Evolutionary conservation across 2,329 filamentous ascomycete genomes (phyloP), one percentile per base, ranked within the genome.

Genomic region (Aspergillus sergii): DNA sequence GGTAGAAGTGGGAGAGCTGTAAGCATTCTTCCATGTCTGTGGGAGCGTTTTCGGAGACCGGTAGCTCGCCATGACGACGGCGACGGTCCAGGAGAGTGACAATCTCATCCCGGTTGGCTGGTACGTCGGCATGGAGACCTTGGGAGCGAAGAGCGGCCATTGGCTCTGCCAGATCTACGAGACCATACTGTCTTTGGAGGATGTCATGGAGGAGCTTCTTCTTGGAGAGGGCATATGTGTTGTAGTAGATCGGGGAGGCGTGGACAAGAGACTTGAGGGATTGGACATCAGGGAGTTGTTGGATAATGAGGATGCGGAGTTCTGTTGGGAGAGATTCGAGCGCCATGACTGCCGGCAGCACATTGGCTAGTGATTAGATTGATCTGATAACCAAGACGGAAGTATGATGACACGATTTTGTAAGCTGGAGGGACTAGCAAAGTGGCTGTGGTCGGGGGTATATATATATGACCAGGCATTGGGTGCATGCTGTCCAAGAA

Each of bases 301-400:
- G 28, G 32, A 68, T 62, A 1, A 68, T 57, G 12, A 57, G 62
- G 48, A 68, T 61, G 26, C 62, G 62, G 2, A 68, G 60, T 55
- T 68, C 66, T 21, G 66, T 55, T 1, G 66, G 64, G 16, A 68
- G 58, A 12, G 50, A 46, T 61, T 68, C 66, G 16, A 68, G 43
- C 30, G 62, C 55, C 64, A 65, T 65, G 55, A 30, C 43, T 56
- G 51, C 51, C 32, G 51, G 32, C 51, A 39, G 32, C 51, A 36
- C 51, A 54, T 54, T 34, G 51, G 30, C 51, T 8, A 11, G 9
- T 54, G 51, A 54, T 54, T 34, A 54, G 51, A 51, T 51, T 2
- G 48, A 51, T 51, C 48, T 51, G 48, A 51, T 32, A 51, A 32
- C 11, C 19, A 32, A 32, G 46, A n/a, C 14, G 28, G 34, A 51